Conservation (phyloP, 495 filamentous ascomycete species). For the Aspergillus sclerotiicarbonarius region DNA sequence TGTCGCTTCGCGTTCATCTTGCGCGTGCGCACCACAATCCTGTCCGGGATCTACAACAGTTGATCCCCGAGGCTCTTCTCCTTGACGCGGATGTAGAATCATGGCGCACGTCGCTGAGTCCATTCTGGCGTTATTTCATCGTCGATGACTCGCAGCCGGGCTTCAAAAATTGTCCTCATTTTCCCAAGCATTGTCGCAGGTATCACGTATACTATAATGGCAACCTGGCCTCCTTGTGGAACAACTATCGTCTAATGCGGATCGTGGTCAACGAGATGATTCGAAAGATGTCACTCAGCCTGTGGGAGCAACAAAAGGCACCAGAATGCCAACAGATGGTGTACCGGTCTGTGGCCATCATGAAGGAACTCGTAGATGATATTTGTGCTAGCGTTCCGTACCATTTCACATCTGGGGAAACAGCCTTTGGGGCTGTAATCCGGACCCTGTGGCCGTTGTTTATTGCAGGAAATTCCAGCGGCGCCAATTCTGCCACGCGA, state of each 20-base stretch:
- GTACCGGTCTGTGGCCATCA: conserved; percentile 6
- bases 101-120: conserved; percentile 12
- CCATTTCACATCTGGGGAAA: conserved; percentile 11
- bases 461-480: conserved; percentile 9
- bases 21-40: no score
- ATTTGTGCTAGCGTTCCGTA: conserved; percentile 20
- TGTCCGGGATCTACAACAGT: background rate
- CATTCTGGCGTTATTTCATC: conserved; percentile 6
- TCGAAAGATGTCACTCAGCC: background rate
- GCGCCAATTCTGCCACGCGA: background rate
- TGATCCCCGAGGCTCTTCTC: conserved; percentile 14
- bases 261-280: conserved; percentile 18
- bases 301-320: background rate
- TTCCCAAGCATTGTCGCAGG: background rate
- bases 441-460: conserved; percentile 22
- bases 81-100: conserved; percentile 13
- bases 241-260: conserved; percentile 17
- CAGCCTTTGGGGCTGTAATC: conserved; percentile 8
- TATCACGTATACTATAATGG: conserved; percentile 13
- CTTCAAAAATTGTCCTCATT: background rate
- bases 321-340: conserved; percentile 8
- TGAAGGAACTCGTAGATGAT: conserved; percentile 14
- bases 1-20: conserved; percentile 13
- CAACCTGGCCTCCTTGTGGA: conserved; percentile 14
- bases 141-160: background rate